Evolutionary conservation across 2,329 filamentous ascomycete species (phyloP), one percentile per base, ranked within the genome.

Genomic region (Botrytis tulipae): DNA sequence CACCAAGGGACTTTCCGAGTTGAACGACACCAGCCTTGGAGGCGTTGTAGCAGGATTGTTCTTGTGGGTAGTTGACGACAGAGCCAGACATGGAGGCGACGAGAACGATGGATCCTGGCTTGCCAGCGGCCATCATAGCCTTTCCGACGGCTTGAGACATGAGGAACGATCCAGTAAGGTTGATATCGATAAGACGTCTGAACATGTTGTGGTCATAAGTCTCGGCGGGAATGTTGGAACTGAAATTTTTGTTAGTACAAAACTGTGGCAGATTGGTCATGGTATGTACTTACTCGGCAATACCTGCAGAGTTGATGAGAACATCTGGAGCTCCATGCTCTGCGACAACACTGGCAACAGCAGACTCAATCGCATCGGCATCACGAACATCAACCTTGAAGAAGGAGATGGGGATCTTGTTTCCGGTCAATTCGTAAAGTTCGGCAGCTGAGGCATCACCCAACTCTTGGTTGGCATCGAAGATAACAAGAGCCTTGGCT

Each of bases 21-120:
- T 93, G 91, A 77, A 93, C 88, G 54, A 94, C 91, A 78, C 90
- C 92, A 25, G 93, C 92, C 87, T 95, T 95, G 83, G 91, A 93
- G 44, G 92, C 92, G 80, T 95, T 95, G 88, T 95, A 95, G 83
- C 91, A 93, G 65, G 87, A 90, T 84, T 95, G 92, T 84, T 94
- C 91, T 84, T 95, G 92, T 10, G 92, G 93, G 85, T 91, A 94
- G 88, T 95, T 95, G 87, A 94, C 93, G 76, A 95, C 90, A 84
- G 90, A 89, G 77, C 92, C 93, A 68, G 91, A 93, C 92, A 95
- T 94, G 79, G 91, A 93, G 46, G 91, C 92, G 71, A 94, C 89
- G 75, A 94, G 88, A 80, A 95, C 87, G 80, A 95, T 92, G 79
- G 88, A 91, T 60, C 92, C 92, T 20, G 90, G 89, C 83, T 90